Evolutionary conservation across 768 basidiomycete genomes (phyloP).

Genomic region (Stropharia rugosoannulata): DNA sequence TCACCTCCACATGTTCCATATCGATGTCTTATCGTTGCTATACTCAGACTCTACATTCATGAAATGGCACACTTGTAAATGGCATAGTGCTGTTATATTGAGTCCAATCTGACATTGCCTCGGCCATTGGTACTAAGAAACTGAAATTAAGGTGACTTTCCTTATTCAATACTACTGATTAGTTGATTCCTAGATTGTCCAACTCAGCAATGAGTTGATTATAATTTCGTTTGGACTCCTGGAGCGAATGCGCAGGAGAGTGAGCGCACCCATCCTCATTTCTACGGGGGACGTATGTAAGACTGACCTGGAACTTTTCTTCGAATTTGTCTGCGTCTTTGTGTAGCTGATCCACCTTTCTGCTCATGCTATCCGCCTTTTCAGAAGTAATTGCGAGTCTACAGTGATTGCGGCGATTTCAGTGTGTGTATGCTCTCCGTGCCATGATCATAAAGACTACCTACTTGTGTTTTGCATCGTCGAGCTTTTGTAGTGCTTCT

Average conservation of each 20-base stretch:
- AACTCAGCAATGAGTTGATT: conserved; percentile 25
- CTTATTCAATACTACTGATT: background rate
- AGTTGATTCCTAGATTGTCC: conserved; percentile 20
- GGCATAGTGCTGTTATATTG: no score
- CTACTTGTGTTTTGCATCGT: conserved; percentile 26
- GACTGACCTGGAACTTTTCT: conserved; percentile 18
- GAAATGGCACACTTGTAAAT: no score
- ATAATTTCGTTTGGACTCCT: conserved; percentile 23
- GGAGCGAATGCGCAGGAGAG: background rate
- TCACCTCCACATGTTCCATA: background rate
- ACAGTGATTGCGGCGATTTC: background rate
- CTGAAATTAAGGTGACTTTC: background rate
- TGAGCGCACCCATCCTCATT: background rate
- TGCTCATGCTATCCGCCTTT: conserved; percentile 16
- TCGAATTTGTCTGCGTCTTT: conserved; percentile 18
- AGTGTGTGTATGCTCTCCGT: background rate
- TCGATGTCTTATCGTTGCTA: background rate
- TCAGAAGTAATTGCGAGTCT: conserved; percentile 14
- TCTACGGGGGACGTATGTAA: background rate
- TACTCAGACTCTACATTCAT: no score
- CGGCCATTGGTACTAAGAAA: background rate
- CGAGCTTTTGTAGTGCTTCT: conserved; percentile 19
- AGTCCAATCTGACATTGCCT: background rate
- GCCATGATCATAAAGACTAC: conserved; percentile 8
- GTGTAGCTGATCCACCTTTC: conserved; percentile 17